phyloP scores from a whole-genome alignment of 257 asterid species.

The Solanum peruvianum region DNA sequence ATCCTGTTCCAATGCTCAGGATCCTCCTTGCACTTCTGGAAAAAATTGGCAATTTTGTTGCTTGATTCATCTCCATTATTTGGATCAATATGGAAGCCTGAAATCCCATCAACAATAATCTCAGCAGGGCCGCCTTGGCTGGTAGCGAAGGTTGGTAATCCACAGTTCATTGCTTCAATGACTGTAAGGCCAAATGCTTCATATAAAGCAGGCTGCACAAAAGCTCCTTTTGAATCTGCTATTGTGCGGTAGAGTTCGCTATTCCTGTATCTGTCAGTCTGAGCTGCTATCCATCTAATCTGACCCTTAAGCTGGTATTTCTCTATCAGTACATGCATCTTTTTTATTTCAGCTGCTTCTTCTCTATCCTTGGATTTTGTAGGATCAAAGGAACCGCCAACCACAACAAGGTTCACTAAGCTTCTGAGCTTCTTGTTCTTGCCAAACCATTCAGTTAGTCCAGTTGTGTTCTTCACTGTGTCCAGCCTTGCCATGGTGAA shows the following conservation, averaged over 20 bases:
- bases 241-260: constrained; percentile 70
- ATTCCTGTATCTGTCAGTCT: constrained; percentile 57
- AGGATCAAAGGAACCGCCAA: constrained; percentile 85
- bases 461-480: constrained; percentile 65
- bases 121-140: constrained; percentile 98
- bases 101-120: constrained; percentile 69
- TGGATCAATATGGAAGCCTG: constrained; percentile 82
- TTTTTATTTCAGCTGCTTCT: constrained; percentile 70
- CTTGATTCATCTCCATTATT: constrained; percentile 66
- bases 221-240: constrained; percentile 86
- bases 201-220: constrained; percentile 81
- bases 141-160: constrained; percentile 86
- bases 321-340: constrained; percentile 63
- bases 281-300: constrained; percentile 89
- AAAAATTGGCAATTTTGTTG: constrained; percentile 74
- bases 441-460: constrained; percentile 87
- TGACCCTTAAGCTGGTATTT: constrained; percentile 69
- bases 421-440: constrained; percentile 62
- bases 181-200: constrained; percentile 93
- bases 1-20: constrained; percentile 51
- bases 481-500: constrained; percentile 97
- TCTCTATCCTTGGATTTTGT: constrained; percentile 82
- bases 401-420: constrained; percentile 74
- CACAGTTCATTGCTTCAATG: constrained; percentile 90
- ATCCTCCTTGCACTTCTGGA: constrained; percentile 64